phyloP scores from a whole-genome alignment of 2,329 filamentous ascomycete species.

The Claviceps citrina region DNA sequence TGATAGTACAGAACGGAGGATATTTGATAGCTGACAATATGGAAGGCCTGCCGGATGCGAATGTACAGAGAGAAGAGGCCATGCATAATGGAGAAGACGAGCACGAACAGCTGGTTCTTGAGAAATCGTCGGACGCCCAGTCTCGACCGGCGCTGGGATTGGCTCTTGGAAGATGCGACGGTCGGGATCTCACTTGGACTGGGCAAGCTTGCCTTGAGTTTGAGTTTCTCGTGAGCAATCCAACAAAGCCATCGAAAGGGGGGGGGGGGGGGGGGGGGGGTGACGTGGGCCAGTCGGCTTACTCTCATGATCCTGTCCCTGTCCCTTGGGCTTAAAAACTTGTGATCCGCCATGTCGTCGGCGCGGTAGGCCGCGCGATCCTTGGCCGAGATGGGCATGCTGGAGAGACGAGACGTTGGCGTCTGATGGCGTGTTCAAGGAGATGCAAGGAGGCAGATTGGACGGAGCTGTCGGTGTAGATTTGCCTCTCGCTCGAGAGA shows the following conservation, averaged over 20 bases:
- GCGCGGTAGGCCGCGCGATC: constrained; percentile 25
- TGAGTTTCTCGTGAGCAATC: constrained; percentile 4
- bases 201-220: constrained; percentile 22
- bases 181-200: constrained; percentile 18
- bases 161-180: constrained; percentile 11
- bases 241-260: too few species aligned
- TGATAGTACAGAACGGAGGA: constrained; percentile 83
- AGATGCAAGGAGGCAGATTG: neutral
- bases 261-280: too few species aligned
- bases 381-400: constrained; percentile 21
- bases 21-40: constrained; percentile 60
- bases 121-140: constrained; percentile 48
- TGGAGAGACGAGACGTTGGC: neutral
- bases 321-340: constrained; percentile 21
- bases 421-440: neutral
- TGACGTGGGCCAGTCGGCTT: neutral
- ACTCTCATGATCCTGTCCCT: constrained; percentile 23
- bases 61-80: constrained; percentile 80
- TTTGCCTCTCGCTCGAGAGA: neutral
- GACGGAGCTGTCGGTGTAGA: neutral
- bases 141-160: constrained; percentile 22
- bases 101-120: constrained; percentile 44
- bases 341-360: constrained; percentile 22
- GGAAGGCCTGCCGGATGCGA: constrained; percentile 63
- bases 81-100: constrained; percentile 58